Base-by-base conservation (phyloP, 441 rosid genomes). In the Hypseocharis bilobata region DNA sequence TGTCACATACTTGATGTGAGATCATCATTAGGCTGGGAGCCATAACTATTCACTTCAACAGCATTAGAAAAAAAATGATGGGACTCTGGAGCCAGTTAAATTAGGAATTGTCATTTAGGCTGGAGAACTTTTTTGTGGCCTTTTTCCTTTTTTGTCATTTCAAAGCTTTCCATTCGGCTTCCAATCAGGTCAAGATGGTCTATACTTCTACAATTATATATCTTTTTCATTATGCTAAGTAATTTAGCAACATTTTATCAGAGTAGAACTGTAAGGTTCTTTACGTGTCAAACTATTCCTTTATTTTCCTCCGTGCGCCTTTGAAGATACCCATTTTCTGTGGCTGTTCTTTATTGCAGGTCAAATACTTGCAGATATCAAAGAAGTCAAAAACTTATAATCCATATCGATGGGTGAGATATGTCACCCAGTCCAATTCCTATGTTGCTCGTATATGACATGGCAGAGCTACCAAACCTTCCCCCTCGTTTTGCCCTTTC, bases 371-470 rank as follows among this genome's bases (percentile, higher is more conserved):
- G 81, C 97, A 88, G 85, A 90, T 90, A 78, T 93, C 97, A 40
- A 90, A 88, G 92, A 93, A 90, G 72, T 86, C 92, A 16, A 78
- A 86, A 54, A 72, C 78, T 22, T 82, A 83, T 67, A 93, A 90
- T 77, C 97, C 97, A 32, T 90, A 90, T 77, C 86, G 97, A 69
- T 90, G 96, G 97, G 97, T 90, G 80, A 87, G 98, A 81, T 93
- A 93, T 17, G 97, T 93, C 47, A 90, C 97, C 32, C 98, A 93
- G 78, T 94, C 97, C 66, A 90, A 88, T 73, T 93, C 98, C 2
- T 92, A 92, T 56, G 98, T 92, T 71, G 97, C 97, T 72, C 86
- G 97, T 19, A 62, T 90, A 63, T 92, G 81, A 89, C 14, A 10
- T 10, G 38, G 38, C 8, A 4, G 38, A 32, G 38, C 38, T 32